A percentile compares a stretch with the other conserved stretches of the same genome.
These are phyloP conservation scores for Lithocarpus polystachyus DNA, from an alignment of 306 rosid species.

Conservation along the genomic window DNA sequence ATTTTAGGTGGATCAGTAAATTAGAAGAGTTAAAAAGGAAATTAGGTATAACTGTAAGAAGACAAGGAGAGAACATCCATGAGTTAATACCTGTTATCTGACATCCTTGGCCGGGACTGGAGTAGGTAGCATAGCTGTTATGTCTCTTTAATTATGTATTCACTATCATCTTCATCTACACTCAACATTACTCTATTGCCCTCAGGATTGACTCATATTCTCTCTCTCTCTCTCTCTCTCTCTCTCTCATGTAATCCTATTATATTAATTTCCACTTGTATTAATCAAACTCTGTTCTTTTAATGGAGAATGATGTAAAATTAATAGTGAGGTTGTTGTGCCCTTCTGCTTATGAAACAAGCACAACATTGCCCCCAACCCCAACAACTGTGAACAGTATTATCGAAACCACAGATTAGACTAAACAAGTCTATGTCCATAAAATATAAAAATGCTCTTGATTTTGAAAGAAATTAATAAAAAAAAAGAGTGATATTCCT, in stretches of 20 bases:
- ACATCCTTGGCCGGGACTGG: slow-evolving; percentile 1
- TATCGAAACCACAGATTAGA: no score
- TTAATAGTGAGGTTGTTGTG: neutral
- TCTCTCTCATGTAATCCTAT: neutral
- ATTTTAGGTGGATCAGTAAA: neutral
- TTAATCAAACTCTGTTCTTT: neutral
- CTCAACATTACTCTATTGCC: neutral
- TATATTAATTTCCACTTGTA: neutral
- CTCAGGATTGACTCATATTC: neutral
- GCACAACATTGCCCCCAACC: neutral
- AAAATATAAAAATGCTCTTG: no score
- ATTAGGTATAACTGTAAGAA: slow-evolving; percentile 16
- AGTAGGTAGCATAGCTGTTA: slow-evolving; percentile 38
- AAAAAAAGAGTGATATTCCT: no score
- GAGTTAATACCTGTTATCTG: slow-evolving; percentile 13
- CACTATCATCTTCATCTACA: neutral
- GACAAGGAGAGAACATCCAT: slow-evolving; percentile 15
- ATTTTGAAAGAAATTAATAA: no score
- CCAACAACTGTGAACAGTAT: no score
- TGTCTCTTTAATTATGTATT: slow-evolving; percentile 7
- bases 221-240: neutral
- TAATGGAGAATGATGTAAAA: neutral
- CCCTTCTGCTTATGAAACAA: neutral
- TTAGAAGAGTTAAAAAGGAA: neutral
- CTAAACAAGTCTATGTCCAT: no score